These are phyloP conservation scores for Collybia sordida DNA, from an alignment of 768 basidiomycete genomes.

Conservation along the genomic window DNA sequence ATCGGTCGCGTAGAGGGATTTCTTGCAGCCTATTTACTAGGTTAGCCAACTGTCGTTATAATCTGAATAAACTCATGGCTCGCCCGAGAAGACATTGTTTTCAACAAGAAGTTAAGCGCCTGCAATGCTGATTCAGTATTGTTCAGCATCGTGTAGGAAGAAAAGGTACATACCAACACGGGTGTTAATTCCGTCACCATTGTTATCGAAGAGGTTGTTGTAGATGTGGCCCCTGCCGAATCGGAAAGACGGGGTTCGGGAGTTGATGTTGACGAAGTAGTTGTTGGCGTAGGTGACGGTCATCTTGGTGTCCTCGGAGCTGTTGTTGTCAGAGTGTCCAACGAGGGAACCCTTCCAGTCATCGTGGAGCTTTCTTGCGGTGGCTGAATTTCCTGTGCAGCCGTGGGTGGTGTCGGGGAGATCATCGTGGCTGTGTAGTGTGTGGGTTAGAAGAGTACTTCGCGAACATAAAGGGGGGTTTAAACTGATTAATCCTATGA, in stretches of 20 bases:
- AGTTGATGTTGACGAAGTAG: conserved; percentile 41
- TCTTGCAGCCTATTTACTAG: conserved; percentile 23
- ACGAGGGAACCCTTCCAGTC: conserved; percentile 48
- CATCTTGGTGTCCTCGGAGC: conserved; percentile 35
- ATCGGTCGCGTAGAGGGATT: conserved; percentile 41
- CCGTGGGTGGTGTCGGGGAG: conserved; percentile 46
- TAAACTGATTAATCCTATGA: conserved; percentile 27
- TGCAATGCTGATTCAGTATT: conserved; percentile 3
- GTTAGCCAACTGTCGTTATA: not conserved
- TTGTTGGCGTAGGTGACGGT: conserved; percentile 44
- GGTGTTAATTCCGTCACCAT: conserved; percentile 44
- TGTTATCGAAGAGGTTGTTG: conserved; percentile 43
- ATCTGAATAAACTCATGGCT: not conserved
- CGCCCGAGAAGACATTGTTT: conserved; percentile 45
- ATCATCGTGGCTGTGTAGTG: conserved; percentile 37
- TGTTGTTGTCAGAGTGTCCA: conserved; percentile 43
- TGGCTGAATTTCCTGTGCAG: conserved; percentile 37
- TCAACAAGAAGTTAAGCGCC: conserved; percentile 47
- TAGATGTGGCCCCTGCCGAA: conserved; percentile 47
- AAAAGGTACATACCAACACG: conserved; percentile 28
- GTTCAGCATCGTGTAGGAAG: no score
- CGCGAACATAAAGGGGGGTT: not conserved
- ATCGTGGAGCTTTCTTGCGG: conserved; percentile 39
- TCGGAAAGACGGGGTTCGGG: conserved; percentile 45
- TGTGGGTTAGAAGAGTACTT: not conserved